Base-by-base conservation (phyloP, 1,284 basidiomycete genomes). In the Porodaedalea pini region DNA sequence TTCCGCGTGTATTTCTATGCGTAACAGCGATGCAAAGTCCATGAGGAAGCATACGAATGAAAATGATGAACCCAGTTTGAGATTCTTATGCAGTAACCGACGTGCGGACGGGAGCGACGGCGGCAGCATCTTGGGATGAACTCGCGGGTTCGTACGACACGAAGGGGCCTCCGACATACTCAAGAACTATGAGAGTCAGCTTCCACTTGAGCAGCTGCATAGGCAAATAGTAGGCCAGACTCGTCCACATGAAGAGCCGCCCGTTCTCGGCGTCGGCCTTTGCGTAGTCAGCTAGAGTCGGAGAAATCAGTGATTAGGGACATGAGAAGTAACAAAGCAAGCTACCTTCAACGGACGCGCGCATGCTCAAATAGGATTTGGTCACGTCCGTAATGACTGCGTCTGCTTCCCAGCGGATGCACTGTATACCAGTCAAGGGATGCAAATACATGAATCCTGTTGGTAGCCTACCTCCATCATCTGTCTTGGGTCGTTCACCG, bases 331-430 rank as follows among this genome's bases (percentile, higher is more conserved):
- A 45, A 61, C 27, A 49, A 47, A 47, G 17, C 5, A 34, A 32
- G 40, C 60, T 63, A 91, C 89, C 73, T 65, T 77, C 71, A 53
- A 95, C 75, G 40, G 83, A 80, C 21, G 75, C 72, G 45, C 93
- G 82, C 62, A 96, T 68, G 50, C 85, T 79, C 32, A 94, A 75
- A 83, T 91, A 94, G 2, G 78, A 81, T 65, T 81, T 80, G 4
- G 93, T 93, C 58, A 82, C 75, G 63, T 99, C 96, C 3, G 94
- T 96, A 62, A 99, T 81, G 63, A 99, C 90, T 8, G 86, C 93
- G 66, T 89, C 83, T 19, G 92, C 90, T 60, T 85, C 91, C 96
- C 94, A 98, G 63, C 93, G 78, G 17, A 90, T 88, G 60, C 58
- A 60, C 54, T 58, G 32, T 48, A 61, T 56, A 41, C 36, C 44